Conservation (phyloP, 306 rosid genomes). For the Fagus sylvatica region DNA sequence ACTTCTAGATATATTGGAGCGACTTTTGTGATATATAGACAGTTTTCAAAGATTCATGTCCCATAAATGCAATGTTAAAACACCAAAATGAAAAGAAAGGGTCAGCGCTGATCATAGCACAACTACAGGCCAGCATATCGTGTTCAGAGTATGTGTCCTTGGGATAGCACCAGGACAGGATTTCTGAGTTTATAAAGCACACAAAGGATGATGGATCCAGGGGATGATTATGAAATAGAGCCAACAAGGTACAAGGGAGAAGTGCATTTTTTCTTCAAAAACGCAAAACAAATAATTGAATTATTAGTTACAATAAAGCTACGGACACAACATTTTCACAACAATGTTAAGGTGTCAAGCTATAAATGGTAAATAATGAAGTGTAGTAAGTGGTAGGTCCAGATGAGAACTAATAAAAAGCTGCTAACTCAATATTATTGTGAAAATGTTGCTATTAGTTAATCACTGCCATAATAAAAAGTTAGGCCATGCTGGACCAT, state of each 20-base stretch:
- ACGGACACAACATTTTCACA: too few species aligned
- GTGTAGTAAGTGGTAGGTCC: too few species aligned
- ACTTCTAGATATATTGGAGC: neutral
- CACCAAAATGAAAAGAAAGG: neutral
- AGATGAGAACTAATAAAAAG: too few species aligned
- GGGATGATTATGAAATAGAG: neutral
- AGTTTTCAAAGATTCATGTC: conserved; percentile 1
- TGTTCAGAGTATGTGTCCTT: neutral
- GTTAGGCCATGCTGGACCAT: neutral
- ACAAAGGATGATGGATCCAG: neutral
- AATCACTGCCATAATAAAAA: conserved; percentile 11
- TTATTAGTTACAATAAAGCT: neutral
- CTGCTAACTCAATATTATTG: too few species aligned
- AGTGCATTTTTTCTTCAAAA: neutral
- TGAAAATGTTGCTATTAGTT: neutral
- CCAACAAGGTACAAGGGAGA: neutral
- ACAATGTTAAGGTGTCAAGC: too few species aligned
- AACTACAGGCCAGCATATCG: neutral
- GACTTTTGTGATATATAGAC: neutral
- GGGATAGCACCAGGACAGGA: neutral
- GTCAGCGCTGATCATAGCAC: neutral
- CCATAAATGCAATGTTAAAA: neutral
- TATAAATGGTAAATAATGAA: too few species aligned
- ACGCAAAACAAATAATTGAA: conserved; percentile 7
- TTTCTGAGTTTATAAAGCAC: neutral